Evolutionary conservation across 495 filamentous ascomycete species (phyloP), one percentile per base, ranked within the genome.

Genomic region (Aspergillus hancockii): DNA sequence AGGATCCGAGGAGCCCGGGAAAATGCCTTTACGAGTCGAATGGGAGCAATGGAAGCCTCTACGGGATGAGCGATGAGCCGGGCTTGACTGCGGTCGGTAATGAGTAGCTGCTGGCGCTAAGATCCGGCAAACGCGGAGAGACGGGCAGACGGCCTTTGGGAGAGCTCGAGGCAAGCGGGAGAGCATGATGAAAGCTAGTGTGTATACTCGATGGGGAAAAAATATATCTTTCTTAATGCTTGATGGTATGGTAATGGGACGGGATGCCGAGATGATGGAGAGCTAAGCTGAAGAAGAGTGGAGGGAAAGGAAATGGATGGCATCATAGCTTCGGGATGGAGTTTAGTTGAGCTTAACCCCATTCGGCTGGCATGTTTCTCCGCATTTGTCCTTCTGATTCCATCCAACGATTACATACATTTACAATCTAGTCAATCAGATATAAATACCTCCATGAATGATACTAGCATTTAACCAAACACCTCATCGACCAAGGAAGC

Each of bases 1-100:
- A 1, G 78, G 78, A 55, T 79, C 65, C 43, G 70, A 54, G 2
- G 76, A 75, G 49, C 75, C 72, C 6, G 78, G 76, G 57, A 72
- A 69, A 30, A 80, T 68, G 45, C 78, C 76, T 63, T 79, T 79
- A 63, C 65, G 60, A 40, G 66, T 63, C 28, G 60, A 21, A 4
- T 68, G 59, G 23, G 75, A 67, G 6, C 67, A 62, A 57, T 70
- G 62, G 66, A 79, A 77, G 19, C 56, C 56, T 45, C 66, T 68
- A 34, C 55, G 22, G 38, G 58, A 41, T 36, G 49, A n/a, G 19
- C 14, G 36, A 62, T 52, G 52, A 23, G 49, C 30, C 40, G 23
- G 58, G 41, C 23, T 43, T 9, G 57, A 55, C 18, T 56, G 56
- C 16, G 30, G 49, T 49, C 59, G 59, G 19, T 18, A 36, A 41